These are phyloP conservation scores for Angophora floribunda DNA, from an alignment of 345 rosid species.

Conservation along the genomic window DNA sequence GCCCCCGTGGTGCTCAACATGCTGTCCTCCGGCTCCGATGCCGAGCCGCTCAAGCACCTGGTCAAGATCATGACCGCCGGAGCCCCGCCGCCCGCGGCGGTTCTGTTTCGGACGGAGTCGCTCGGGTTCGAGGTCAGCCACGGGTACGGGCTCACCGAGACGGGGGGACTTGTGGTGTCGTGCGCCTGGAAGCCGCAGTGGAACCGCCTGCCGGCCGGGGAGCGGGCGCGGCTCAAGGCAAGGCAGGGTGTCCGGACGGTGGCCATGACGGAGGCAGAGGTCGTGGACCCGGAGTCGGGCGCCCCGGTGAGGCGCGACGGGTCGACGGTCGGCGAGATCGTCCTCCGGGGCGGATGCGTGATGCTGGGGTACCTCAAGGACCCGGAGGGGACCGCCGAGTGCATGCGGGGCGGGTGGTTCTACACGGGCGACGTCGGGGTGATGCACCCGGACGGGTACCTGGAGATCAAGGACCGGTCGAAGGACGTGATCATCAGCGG, in stretches of 20 bases:
- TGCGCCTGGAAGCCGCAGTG: constrained; percentile 78
- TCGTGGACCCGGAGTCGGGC: constrained; percentile 42
- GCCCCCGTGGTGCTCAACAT: constrained; percentile 85
- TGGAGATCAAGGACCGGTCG: constrained; percentile 65
- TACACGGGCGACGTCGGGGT: constrained; percentile 69
- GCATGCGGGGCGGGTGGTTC: constrained; percentile 56
- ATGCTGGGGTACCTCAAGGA: constrained; percentile 84
- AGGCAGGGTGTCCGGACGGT: constrained; percentile 61
- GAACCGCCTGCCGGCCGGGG: constrained; percentile 48
- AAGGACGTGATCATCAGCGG: constrained; percentile 83
- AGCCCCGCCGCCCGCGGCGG: constrained; percentile 74
- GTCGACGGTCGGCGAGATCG: constrained; percentile 51
- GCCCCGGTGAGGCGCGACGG: constrained; percentile 56
- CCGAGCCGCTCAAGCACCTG: constrained; percentile 19
- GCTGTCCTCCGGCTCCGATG: constrained; percentile 30
- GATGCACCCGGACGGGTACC: constrained; percentile 52
- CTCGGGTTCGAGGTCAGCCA: constrained; percentile 62
- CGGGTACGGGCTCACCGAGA: constrained; percentile 73
- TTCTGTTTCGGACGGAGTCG: constrained; percentile 49
- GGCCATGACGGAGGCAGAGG: constrained; percentile 38
- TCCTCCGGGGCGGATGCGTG: constrained; percentile 51
- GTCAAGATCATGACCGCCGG: constrained; percentile 71
- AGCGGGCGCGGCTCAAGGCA: constrained; percentile 54
- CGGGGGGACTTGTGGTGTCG: constrained; percentile 45
- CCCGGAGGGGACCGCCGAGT: constrained; percentile 32